These are phyloP conservation scores for Edhazardia aedis DNA, from an alignment of 371 early-diverging fungal species.

Conservation along the genomic window DNA sequence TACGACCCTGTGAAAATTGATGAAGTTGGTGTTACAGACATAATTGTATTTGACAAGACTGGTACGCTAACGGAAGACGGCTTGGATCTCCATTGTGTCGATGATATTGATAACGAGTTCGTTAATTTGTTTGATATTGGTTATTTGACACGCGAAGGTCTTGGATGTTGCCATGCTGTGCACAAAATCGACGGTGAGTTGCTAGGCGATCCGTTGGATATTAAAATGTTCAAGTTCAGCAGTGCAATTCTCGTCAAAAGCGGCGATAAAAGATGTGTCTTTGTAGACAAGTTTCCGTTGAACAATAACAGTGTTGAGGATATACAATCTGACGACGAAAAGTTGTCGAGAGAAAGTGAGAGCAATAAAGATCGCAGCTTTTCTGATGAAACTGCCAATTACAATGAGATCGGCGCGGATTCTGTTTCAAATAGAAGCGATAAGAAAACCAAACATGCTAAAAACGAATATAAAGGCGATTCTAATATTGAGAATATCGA, in stretches of 20 bases:
- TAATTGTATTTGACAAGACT: slow-evolving; percentile 95
- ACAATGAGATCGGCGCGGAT: no score
- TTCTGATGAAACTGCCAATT: no score
- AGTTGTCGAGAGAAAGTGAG: no score
- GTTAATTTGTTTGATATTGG: slow-evolving; percentile 46
- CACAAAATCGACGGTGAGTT: slow-evolving; percentile 64
- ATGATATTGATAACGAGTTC: slow-evolving; percentile 51
- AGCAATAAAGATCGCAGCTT: no score
- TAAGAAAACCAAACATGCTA: no score
- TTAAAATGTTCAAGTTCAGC: slow-evolving; percentile 67
- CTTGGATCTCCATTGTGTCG: slow-evolving; percentile 73
- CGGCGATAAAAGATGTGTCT: background rate
- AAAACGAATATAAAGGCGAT: no score
- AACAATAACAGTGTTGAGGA: background rate
- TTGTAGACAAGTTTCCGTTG: background rate
- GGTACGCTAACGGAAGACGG: slow-evolving; percentile 94
- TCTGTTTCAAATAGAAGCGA: no score
- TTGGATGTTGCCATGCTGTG: slow-evolving; percentile 67
- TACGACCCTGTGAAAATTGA: slow-evolving; percentile 75
- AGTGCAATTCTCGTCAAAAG: background rate
- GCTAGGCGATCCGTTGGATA: slow-evolving; percentile 86
- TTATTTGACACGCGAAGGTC: background rate
- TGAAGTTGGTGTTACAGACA: slow-evolving; percentile 72
- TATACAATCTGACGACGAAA: no score
- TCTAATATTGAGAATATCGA: no score